Conservation (phyloP, 108 stramenopile species). For the Cyclotella atomus region DNA sequence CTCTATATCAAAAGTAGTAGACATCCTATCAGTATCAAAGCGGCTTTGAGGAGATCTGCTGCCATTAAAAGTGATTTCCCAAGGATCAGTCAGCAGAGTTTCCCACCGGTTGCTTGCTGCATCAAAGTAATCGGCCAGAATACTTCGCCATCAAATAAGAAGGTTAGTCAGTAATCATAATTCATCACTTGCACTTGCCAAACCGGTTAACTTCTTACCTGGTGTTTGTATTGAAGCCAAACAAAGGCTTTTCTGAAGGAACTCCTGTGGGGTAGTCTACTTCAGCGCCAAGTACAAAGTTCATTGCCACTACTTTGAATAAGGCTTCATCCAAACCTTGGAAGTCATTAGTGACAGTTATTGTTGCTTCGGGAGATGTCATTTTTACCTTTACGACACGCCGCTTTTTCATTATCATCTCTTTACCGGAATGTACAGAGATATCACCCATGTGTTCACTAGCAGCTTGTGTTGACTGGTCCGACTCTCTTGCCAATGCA, state of each 20-base stretch:
- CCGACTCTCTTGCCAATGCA: slow-evolving; percentile 55
- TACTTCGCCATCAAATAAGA: slow-evolving; percentile 8
- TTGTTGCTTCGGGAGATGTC: slow-evolving; percentile 66
- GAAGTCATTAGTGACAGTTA: slow-evolving; percentile 83
- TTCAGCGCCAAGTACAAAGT: slow-evolving; percentile 59
- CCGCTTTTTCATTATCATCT: slow-evolving; percentile 5
- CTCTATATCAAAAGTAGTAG: slow-evolving; percentile 78
- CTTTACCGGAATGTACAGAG: slow-evolving; percentile 28
- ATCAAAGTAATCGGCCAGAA: slow-evolving; percentile 87
- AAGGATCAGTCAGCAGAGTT: slow-evolving; percentile 64
- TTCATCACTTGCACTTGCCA: background rate
- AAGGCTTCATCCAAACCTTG: slow-evolving; percentile 87
- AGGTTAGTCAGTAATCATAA: background rate
- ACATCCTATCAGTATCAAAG: slow-evolving; percentile 54
- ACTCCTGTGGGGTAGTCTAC: slow-evolving; percentile 34
- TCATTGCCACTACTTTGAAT: slow-evolving; percentile 65
- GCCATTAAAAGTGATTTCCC: slow-evolving; percentile 75
- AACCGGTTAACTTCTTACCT: slow-evolving; percentile 9
- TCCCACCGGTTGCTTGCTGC: slow-evolving; percentile 66
- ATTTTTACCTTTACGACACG: slow-evolving; percentile 53
- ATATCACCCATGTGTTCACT: slow-evolving; percentile 22
- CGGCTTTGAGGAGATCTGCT: slow-evolving; percentile 56
- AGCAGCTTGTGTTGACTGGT: slow-evolving; percentile 3
- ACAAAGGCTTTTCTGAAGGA: slow-evolving; percentile 33
- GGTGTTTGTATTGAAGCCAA: slow-evolving; percentile 46